Percentiles rank a stretch among this genome's conserved stretches.
phyloP scores from a whole-genome alignment of 176 grass and related monocot species.

The Oryza brachyantha region DNA sequence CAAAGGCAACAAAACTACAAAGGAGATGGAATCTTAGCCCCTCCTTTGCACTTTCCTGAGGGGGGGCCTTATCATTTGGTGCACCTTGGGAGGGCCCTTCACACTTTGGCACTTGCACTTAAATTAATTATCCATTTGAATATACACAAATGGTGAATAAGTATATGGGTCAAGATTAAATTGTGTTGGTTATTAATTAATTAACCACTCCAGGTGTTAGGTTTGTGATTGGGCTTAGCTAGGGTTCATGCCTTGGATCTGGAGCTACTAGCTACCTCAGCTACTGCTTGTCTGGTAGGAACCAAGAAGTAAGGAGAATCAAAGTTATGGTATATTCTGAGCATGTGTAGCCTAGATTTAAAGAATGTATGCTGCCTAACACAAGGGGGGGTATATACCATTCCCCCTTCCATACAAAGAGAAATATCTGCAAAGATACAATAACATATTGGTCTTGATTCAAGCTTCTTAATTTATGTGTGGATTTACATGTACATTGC shows the following conservation, averaged over 20 bases:
- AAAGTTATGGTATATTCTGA: not conserved
- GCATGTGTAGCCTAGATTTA: not conserved
- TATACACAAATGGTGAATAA: not conserved
- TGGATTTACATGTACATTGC: not conserved
- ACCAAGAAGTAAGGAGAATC: not conserved
- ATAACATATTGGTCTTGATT: not conserved
- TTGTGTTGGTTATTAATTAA: not conserved
- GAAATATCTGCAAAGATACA: too few species aligned
- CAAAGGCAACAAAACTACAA: conserved; percentile 28
- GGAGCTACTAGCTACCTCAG: not conserved
- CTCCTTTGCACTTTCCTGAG: conserved; percentile 27
- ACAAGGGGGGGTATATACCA: not conserved
- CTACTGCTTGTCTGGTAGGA: conserved; percentile 4
- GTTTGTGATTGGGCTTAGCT: conserved; percentile 8
- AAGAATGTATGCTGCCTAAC: not conserved
- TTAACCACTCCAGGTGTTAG: conserved; percentile 14
- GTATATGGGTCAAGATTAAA: not conserved
- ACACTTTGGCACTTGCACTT: not conserved
- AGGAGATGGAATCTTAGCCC: conserved; percentile 43
- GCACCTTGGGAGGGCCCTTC: conserved; percentile 12
- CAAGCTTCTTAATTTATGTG: not conserved
- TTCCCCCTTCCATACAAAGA: not conserved
- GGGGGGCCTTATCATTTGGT: conserved; percentile 23
- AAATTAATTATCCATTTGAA: conserved; percentile 25
- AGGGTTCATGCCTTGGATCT: conserved; percentile 36